Percentiles rank a stretch among this genome's conserved stretches.
Conservation (phyloP, 768 basidiomycete genomes). For the Mycena sanguinolenta region DNA sequence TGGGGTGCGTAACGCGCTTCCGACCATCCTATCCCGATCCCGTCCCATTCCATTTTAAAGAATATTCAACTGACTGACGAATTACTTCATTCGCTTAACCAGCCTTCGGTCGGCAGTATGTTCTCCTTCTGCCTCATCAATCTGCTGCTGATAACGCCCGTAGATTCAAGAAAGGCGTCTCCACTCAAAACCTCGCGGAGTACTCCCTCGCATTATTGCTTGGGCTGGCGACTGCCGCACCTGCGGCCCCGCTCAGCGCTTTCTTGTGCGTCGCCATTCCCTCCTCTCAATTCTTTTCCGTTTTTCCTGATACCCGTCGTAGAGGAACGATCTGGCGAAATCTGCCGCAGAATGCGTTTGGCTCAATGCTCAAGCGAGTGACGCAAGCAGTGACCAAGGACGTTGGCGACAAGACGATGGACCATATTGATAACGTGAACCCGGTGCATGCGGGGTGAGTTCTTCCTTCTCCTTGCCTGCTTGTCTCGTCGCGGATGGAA, state of each 20-base stretch:
- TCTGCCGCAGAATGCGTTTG: conserved; percentile 13
- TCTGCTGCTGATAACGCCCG: background rate
- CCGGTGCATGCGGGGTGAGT: conserved; percentile 22
- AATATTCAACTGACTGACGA: too few species aligned
- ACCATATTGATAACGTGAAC: conserved; percentile 20
- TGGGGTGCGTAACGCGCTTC: conserved; percentile 13
- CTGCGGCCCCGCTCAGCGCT: conserved; percentile 7
- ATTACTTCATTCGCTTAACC: too few species aligned
- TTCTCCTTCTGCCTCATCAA: too few species aligned
- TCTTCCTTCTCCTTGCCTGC: too few species aligned
- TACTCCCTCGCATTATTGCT: conserved; percentile 17
- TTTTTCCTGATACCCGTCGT: background rate
- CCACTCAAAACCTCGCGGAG: conserved; percentile 14
- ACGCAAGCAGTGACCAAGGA: conserved; percentile 11
- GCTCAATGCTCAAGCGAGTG: background rate
- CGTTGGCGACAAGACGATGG: conserved; percentile 15
- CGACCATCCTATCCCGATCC: too few species aligned
- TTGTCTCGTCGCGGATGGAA: too few species aligned
- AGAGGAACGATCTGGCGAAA: conserved; percentile 19
- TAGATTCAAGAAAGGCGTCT: conserved; percentile 9
- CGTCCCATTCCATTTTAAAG: too few species aligned
- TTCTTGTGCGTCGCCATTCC: background rate
- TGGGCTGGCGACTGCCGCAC: conserved; percentile 8
- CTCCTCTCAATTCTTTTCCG: background rate
- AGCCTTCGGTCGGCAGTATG: conserved; percentile 9